These are phyloP conservation scores for Flaveria brownii DNA, from an alignment of 129 eudicot genomes.

Conservation along the genomic window DNA sequence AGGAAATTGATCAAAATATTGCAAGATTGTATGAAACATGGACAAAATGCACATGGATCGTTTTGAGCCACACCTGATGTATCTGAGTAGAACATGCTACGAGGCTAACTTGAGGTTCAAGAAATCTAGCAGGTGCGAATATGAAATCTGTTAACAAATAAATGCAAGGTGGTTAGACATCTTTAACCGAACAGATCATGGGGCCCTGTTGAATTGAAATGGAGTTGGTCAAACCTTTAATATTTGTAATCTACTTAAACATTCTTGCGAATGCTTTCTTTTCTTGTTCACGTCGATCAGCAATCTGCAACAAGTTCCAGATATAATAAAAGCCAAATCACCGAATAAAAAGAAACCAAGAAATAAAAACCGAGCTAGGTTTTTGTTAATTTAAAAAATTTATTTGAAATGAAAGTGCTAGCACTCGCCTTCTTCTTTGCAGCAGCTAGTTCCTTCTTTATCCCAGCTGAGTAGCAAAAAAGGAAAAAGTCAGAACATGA, in stretches of 20 bases:
- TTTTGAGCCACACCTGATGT: conserved; percentile 37
- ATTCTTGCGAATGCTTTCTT: conserved; percentile 74
- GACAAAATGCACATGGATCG: background rate
- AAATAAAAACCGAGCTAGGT: background rate
- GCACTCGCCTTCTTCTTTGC: conserved; percentile 70
- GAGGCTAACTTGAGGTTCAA: conserved; percentile 31
- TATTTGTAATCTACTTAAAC: conserved; percentile 50
- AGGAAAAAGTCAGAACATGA: conserved; percentile 3
- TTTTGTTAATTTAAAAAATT: background rate
- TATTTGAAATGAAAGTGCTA: background rate
- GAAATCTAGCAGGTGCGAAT: conserved; percentile 13
- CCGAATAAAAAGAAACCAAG: background rate
- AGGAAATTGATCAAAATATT: background rate
- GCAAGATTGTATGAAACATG: background rate
- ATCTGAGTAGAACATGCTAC: conserved; percentile 27
- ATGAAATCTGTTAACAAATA: background rate
- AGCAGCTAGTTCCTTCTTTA: conserved; percentile 79
- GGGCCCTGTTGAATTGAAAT: background rate
- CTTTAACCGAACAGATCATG: background rate
- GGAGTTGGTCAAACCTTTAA: conserved; percentile 30
- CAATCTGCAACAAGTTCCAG: conserved; percentile 55
- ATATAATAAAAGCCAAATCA: conserved; percentile 3
- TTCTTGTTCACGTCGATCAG: conserved; percentile 74
- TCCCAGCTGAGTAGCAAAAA: conserved; percentile 52
- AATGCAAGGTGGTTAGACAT: background rate